phyloP scores from a whole-genome alignment of 225 moss, liverwort and hornwort species.

The Straminergon stramineum region DNA sequence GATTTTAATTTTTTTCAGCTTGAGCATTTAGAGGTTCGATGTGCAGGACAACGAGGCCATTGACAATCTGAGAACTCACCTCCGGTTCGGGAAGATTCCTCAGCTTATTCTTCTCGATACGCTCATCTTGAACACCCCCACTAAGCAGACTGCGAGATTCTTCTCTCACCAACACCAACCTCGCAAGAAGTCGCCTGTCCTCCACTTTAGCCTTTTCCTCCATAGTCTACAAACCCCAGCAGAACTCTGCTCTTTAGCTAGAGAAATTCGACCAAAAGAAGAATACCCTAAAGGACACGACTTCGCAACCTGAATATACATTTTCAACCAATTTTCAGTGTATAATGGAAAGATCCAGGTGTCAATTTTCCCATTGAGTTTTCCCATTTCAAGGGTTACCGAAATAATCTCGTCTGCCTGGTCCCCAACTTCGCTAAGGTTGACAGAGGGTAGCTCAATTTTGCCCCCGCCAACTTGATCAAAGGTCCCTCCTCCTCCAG shows the following conservation, averaged over 20 bases:
- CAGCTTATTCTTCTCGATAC: conserved; percentile 70
- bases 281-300: neutral
- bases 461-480: conserved; percentile 70
- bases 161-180: conserved; percentile 83
- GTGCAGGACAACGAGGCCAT: neutral
- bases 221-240: conserved; percentile 49
- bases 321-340: neutral
- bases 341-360: neutral
- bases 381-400: conserved; percentile 14
- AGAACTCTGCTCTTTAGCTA: neutral
- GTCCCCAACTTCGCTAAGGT: conserved; percentile 64
- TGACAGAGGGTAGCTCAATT: conserved; percentile 58
- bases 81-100: conserved; percentile 76
- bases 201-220: conserved; percentile 71
- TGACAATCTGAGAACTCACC: conserved; percentile 14
- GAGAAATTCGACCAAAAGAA: neutral
- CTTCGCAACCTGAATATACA: neutral
- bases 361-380: neutral
- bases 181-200: conserved; percentile 82
- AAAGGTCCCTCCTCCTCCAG: conserved; percentile 93
- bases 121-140: conserved; percentile 79
- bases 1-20: neutral
- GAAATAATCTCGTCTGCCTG: conserved; percentile 88
- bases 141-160: conserved; percentile 84
- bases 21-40: neutral